A percentile compares a stretch with the other conserved stretches of the same genome.
Conservation (phyloP, 306 rosid genomes). For the Corylus heterophylla region DNA sequence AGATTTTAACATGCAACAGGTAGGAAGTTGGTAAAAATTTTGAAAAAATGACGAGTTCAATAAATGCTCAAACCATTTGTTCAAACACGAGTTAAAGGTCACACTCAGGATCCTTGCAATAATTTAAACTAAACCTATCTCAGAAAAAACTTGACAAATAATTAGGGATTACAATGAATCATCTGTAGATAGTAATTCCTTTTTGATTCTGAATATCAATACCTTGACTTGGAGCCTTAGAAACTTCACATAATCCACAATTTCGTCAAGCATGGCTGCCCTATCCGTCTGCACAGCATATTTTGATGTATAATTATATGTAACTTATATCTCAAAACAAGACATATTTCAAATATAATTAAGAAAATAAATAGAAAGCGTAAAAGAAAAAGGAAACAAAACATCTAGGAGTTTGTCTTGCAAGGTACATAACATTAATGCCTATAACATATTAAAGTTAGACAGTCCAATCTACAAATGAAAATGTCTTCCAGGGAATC, state of each 20-base stretch:
- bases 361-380: not conserved
- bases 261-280: slow-evolving; percentile 97
- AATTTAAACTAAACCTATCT: not conserved
- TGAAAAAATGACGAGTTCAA: slow-evolving; percentile 14
- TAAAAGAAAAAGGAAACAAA: not conserved
- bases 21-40: slow-evolving; percentile 25
- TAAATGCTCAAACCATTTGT: not conserved
- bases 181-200: slow-evolving; percentile 15
- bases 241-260: slow-evolving; percentile 96
- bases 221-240: slow-evolving; percentile 99
- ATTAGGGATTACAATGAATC: not conserved
- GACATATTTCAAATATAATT: not conserved
- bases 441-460: not conserved
- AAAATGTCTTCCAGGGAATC: not conserved
- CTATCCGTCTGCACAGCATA: slow-evolving; percentile 74
- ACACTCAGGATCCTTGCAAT: slow-evolving; percentile 1
- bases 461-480: not conserved
- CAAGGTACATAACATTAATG: not conserved
- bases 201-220: slow-evolving; percentile 17
- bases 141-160: slow-evolving; percentile 3
- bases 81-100: not conserved
- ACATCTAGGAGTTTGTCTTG: not conserved
- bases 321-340: not conserved
- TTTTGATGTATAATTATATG: slow-evolving; percentile 1
- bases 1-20: slow-evolving; percentile 17